Evolutionary conservation across 345 rosid species (phyloP).

Genomic region (Lagerstroemia speciosa): DNA sequence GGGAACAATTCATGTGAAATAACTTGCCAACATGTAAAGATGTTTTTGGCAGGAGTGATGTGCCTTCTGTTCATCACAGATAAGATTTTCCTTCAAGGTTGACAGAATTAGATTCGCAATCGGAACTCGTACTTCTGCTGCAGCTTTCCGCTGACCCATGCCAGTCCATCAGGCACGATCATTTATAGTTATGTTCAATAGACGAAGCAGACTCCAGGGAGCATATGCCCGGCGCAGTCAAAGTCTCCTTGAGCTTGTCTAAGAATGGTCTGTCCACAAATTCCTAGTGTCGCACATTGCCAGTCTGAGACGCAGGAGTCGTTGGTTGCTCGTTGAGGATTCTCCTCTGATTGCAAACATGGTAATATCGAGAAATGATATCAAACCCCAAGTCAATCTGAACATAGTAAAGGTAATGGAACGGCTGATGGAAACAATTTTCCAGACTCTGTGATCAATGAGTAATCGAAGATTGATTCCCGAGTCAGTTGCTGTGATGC

Average conservation of each 20-base stretch:
- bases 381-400: background rate
- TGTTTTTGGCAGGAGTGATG: no score
- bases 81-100: constrained; percentile 68
- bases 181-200: background rate
- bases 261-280: constrained; percentile 74
- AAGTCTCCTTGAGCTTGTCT: constrained; percentile 35
- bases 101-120: background rate
- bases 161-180: background rate
- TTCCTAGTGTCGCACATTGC: constrained; percentile 91
- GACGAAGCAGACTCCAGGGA: constrained; percentile 57
- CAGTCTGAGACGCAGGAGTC: constrained; percentile 82
- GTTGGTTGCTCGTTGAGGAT: constrained; percentile 70
- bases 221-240: constrained; percentile 51
- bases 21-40: no score
- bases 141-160: background rate
- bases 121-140: background rate
- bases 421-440: background rate
- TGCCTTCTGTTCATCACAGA: constrained; percentile 35
- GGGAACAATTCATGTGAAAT: no score
- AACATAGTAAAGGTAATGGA: background rate
- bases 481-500: constrained; percentile 8
- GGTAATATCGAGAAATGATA: constrained; percentile 35
- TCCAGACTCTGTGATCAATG: background rate
- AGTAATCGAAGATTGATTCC: background rate
- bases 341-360: constrained; percentile 53